A percentile compares a stretch with the other conserved stretches of the same genome.
Conservation (phyloP, 2,329 filamentous ascomycete species). For the Teratosphaeria nubilosa region DNA sequence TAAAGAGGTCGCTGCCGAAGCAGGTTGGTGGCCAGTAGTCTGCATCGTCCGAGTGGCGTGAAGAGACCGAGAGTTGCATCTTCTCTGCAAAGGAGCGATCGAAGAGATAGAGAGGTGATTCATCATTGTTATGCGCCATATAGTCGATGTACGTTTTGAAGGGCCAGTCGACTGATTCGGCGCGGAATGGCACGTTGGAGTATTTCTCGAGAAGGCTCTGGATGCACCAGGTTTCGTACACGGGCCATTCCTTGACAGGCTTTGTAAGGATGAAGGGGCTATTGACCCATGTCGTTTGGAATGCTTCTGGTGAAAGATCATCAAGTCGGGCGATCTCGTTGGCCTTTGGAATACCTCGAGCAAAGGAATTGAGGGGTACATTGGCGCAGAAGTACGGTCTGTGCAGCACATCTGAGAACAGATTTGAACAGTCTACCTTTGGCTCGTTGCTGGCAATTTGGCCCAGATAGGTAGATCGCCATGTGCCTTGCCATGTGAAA, state of each 20-base stretch:
- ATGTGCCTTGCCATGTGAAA: constrained; percentile 69
- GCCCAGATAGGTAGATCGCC: constrained; percentile 68
- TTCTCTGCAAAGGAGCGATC: constrained; percentile 80
- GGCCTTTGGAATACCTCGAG: constrained; percentile 56
- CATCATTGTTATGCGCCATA: constrained; percentile 68
- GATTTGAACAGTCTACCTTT: constrained; percentile 59
- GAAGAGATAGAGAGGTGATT: constrained; percentile 87
- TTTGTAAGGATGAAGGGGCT: constrained; percentile 78
- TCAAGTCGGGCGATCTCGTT: constrained; percentile 65
- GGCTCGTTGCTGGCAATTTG: constrained; percentile 45
- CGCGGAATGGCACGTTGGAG: constrained; percentile 61
- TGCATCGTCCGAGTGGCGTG: constrained; percentile 32
- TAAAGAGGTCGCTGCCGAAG: constrained; percentile 79
- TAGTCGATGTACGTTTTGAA: constrained; percentile 73
- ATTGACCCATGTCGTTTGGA: constrained; percentile 64
- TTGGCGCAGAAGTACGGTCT: constrained; percentile 84
- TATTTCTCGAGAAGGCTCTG: constrained; percentile 57
- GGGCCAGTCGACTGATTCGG: constrained; percentile 89
- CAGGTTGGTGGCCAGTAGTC: constrained; percentile 72
- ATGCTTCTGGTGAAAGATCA: constrained; percentile 62
- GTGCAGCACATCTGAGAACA: constrained; percentile 86
- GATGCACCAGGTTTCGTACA: constrained; percentile 63
- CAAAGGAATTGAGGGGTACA: constrained; percentile 56
- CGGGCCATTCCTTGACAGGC: constrained; percentile 73
- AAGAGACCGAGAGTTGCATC: constrained; percentile 55